Evolutionary conservation across 2,329 filamentous ascomycete species (phyloP), one percentile per base, ranked within the genome.

Genomic region (Neocatenulostroma microsporum): DNA sequence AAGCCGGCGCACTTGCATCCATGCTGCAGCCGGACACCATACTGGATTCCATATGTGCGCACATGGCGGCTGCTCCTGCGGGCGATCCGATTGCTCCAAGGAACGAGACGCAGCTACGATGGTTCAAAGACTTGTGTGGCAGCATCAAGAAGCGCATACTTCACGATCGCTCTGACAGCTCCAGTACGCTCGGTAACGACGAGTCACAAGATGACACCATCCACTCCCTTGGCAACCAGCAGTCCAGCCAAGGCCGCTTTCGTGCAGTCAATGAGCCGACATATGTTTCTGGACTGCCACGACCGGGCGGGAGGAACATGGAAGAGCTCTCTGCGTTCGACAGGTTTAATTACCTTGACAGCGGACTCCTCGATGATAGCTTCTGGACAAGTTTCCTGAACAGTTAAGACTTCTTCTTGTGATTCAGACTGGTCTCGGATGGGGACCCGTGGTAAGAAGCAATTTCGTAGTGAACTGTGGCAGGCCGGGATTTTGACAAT

Each of bases 1-100:
- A 53, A 39, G 40, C 45, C n/a, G 49, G 46, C 5, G 50, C 49
- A 4, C 28, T 51, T 9, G 34, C 46, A 3, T 48, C 45, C 2
- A 53, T 51, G 50, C 36, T 53, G 13, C 49, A 51, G 24, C 42
- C 44, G 8, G 49, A 50, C 3, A 20, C 23, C 7, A 33, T 46
- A 4, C 36, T 53, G 9, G 47, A 50, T 30, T 33, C 42, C 3
- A 13, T 53, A 2, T 44, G 39, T 25, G 28, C 38, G 8, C 46
- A 48, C 27, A 46, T 50, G 38, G 41, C 41, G 12, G 30, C 42
- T 18, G 46, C 48, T 6, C 42, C 47, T 3, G 13, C 32, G 12
- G 38, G 41, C n/a, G 49, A 52, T 28, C 40, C 44, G 6, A 34
- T 51, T 11, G 37, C 42, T 11, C 42, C 47, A 4, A 44, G 50